phyloP scores from a whole-genome alignment of 345 rosid genomes.

The Gossypium ekmanianum region DNA sequence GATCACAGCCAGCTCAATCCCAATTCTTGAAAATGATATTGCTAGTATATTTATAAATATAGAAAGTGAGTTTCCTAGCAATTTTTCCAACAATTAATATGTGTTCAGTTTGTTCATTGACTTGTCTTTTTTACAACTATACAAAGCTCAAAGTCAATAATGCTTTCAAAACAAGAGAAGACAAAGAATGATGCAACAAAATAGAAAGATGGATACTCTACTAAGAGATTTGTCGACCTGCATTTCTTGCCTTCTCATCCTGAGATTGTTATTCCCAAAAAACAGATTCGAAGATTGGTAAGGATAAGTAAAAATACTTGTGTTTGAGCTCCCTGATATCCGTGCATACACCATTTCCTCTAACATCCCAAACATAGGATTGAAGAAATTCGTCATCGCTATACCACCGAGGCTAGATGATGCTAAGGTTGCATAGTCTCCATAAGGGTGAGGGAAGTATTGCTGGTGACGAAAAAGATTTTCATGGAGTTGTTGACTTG shows the following conservation, averaged over 20 bases:
- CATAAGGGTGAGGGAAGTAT: conserved; percentile 7
- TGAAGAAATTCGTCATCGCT: conserved; percentile 38
- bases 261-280: conserved; percentile 35
- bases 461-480: conserved; percentile 27
- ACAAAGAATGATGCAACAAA: conserved; percentile 73
- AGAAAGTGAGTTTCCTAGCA: background rate
- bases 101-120: background rate
- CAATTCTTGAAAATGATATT: background rate
- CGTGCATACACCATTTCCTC: conserved; percentile 55
- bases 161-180: conserved; percentile 58
- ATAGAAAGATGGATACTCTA: conserved; percentile 68
- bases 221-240: conserved; percentile 67
- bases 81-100: background rate
- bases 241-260: conserved; percentile 75
- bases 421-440: conserved; percentile 12
- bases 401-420: conserved; percentile 41
- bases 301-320: conserved; percentile 48
- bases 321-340: conserved; percentile 43
- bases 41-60: background rate
- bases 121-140: background rate
- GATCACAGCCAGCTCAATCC: background rate
- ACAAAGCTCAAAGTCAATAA: background rate
- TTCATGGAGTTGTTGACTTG: conserved; percentile 23
- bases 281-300: conserved; percentile 35
- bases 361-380: conserved; percentile 56